Conservation (phyloP, 345 rosid species). For the Linum trigynum region DNA sequence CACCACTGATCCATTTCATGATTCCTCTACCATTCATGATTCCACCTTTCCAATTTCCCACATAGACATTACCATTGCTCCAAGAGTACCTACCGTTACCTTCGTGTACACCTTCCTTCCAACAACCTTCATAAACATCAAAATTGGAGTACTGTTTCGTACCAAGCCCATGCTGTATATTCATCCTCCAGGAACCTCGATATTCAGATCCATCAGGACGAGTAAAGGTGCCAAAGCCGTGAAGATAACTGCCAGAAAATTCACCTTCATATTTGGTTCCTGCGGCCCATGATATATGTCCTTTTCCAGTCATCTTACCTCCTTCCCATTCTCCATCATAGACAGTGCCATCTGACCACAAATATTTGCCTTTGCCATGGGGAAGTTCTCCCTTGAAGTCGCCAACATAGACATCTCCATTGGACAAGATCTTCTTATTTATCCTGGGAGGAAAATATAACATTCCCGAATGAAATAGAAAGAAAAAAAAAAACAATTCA, state of each 20-base stretch:
- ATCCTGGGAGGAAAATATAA: constrained; percentile 26
- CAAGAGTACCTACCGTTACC: constrained; percentile 75
- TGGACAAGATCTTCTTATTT: constrained; percentile 35
- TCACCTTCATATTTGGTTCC: constrained; percentile 80
- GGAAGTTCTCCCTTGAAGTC: constrained; percentile 52
- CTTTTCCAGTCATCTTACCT: constrained; percentile 79
- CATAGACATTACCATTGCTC: constrained; percentile 66
- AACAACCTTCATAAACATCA: constrained; percentile 70
- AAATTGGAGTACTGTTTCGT: constrained; percentile 57
- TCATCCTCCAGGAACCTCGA: constrained; percentile 84
- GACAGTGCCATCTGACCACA: constrained; percentile 56
- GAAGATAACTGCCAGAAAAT: constrained; percentile 78
- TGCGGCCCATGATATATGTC: constrained; percentile 54
- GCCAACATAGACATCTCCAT: constrained; percentile 67
- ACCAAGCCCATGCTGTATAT: constrained; percentile 71
- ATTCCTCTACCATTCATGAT: constrained; percentile 78
- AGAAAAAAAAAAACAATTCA: too few species aligned
- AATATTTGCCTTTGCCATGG: constrained; percentile 68
- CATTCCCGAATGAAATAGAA: too few species aligned
- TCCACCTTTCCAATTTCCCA: constrained; percentile 78
- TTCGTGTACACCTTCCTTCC: constrained; percentile 84
- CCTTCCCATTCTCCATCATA: constrained; percentile 85
- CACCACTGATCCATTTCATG: constrained; percentile 84
- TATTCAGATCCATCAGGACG: constrained; percentile 52
- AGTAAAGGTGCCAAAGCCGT: constrained; percentile 62